Conservation (phyloP, 2,329 filamentous ascomycete species). For the Penicillium sp. region DNA sequence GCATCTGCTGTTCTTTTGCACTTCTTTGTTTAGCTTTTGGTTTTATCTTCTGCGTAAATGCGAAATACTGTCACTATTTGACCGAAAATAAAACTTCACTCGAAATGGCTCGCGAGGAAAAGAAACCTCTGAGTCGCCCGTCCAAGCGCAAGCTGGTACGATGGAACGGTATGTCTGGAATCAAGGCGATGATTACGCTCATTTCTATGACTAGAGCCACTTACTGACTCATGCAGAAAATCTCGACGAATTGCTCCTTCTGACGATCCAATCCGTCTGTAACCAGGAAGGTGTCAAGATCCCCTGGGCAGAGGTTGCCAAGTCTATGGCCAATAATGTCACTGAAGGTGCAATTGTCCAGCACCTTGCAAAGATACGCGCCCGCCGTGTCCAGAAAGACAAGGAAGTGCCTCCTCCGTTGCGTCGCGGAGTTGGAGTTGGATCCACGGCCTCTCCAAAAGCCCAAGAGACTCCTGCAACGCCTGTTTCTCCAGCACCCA, state of each 20-base stretch:
- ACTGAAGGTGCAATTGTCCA: conserved; percentile 45
- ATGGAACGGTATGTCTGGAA: conserved; percentile 37
- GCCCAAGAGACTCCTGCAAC: conserved; percentile 9
- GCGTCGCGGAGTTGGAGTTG: conserved; percentile 30
- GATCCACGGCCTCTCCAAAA: conserved; percentile 8
- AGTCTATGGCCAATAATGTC: conserved; percentile 37
- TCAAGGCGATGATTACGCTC: background rate
- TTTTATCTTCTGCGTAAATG: background rate
- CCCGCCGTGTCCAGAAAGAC: conserved; percentile 27
- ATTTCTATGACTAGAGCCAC: background rate
- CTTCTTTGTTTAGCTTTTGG: background rate
- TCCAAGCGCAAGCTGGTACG: conserved; percentile 37
- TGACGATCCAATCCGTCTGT: conserved; percentile 41
- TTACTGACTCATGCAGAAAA: conserved; percentile 30
- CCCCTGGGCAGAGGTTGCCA: conserved; percentile 41
- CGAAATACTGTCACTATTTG: background rate
- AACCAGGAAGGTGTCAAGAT: conserved; percentile 35
- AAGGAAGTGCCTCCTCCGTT: conserved; percentile 39
- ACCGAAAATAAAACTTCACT: background rate
- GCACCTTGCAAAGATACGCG: conserved; percentile 44
- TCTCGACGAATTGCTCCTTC: conserved; percentile 40
- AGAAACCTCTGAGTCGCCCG: conserved; percentile 22
- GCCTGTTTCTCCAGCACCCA: background rate
- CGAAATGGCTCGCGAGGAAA: conserved; percentile 7
- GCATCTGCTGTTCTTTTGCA: background rate